Evolutionary conservation across 2,329 filamentous ascomycete species (phyloP).

Genomic region (Alternaria gansuensis): DNA sequence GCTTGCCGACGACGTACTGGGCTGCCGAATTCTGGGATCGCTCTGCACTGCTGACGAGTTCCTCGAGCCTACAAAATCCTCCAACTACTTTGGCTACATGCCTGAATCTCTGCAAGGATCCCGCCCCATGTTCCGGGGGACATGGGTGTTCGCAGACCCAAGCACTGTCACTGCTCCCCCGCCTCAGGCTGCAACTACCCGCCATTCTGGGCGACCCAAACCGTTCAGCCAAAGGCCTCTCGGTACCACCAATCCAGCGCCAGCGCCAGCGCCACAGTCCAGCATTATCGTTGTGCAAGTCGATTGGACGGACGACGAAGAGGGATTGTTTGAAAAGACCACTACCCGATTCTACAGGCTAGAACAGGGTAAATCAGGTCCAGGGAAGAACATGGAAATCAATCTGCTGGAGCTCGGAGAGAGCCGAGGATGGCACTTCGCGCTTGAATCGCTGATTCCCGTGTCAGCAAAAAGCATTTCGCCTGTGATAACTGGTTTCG

Average conservation of each 20-base stretch:
- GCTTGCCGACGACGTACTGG: constrained; percentile 31
- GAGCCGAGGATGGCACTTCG: constrained; percentile 44
- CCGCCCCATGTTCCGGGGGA: constrained; percentile 38
- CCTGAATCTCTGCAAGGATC: constrained; percentile 30
- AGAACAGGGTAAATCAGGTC: constrained; percentile 21
- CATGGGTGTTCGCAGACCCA: constrained; percentile 45
- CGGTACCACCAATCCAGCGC: background rate
- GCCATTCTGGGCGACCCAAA: constrained; percentile 23
- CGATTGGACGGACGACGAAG: constrained; percentile 46
- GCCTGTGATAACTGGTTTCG: constrained; percentile 38
- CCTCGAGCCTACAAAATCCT: constrained; percentile 37
- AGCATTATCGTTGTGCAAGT: constrained; percentile 39
- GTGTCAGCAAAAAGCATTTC: constrained; percentile 30
- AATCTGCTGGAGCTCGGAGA: constrained; percentile 47
- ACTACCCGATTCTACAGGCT: constrained; percentile 35
- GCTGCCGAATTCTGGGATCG: constrained; percentile 33
- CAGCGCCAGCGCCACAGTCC: background rate
- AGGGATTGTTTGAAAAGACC: constrained; percentile 44
- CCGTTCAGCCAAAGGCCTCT: constrained; percentile 9
- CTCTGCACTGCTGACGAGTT: constrained; percentile 31
- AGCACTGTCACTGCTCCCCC: constrained; percentile 19
- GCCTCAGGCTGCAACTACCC: constrained; percentile 8
- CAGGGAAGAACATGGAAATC: constrained; percentile 42
- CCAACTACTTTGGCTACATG: constrained; percentile 29
- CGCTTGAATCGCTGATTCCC: constrained; percentile 38